Evolutionary conservation across 2,329 filamentous ascomycete genomes (phyloP).

Genomic region (Parafenestella ontariensis): DNA sequence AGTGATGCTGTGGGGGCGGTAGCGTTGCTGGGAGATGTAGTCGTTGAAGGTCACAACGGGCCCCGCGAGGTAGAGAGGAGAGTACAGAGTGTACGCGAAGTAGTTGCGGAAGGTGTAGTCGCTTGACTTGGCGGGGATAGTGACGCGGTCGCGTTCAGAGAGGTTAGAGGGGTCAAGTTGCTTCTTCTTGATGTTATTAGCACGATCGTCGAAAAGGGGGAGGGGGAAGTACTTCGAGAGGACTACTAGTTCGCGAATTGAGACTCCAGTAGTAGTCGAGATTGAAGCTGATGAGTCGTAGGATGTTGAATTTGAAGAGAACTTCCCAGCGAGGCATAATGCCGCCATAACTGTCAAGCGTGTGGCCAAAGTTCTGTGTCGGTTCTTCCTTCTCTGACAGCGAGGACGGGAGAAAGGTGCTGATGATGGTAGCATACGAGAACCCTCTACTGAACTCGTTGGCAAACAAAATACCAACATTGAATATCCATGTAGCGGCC

Average conservation of each 20-base stretch:
- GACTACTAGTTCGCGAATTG: slow-evolving; percentile 65
- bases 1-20: slow-evolving; percentile 75
- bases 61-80: slow-evolving; percentile 88
- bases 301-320: slow-evolving; percentile 94
- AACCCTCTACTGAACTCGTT: slow-evolving; percentile 89
- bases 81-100: slow-evolving; percentile 87
- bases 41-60: slow-evolving; percentile 98
- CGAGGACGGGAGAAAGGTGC: slow-evolving; percentile 55
- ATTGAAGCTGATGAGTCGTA: slow-evolving; percentile 95
- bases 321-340: slow-evolving; percentile 93
- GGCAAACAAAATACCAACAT: slow-evolving; percentile 82
- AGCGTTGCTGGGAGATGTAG: slow-evolving; percentile 85
- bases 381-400: slow-evolving; percentile 51
- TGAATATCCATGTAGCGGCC: slow-evolving; percentile 85
- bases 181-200: slow-evolving; percentile 91
- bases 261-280: slow-evolving; percentile 95
- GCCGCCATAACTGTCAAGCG: slow-evolving; percentile 80
- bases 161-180: slow-evolving; percentile 87
- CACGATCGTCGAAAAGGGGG: slow-evolving; percentile 11
- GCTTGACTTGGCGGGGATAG: slow-evolving; percentile 71
- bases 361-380: slow-evolving; percentile 68
- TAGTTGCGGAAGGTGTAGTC: slow-evolving; percentile 88
- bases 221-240: slow-evolving; percentile 73
- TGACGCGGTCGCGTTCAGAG: slow-evolving; percentile 86
- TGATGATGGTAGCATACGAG: slow-evolving; percentile 69